phyloP scores from a whole-genome alignment of 495 filamentous ascomycete species.

The Neurospora sp. region DNA sequence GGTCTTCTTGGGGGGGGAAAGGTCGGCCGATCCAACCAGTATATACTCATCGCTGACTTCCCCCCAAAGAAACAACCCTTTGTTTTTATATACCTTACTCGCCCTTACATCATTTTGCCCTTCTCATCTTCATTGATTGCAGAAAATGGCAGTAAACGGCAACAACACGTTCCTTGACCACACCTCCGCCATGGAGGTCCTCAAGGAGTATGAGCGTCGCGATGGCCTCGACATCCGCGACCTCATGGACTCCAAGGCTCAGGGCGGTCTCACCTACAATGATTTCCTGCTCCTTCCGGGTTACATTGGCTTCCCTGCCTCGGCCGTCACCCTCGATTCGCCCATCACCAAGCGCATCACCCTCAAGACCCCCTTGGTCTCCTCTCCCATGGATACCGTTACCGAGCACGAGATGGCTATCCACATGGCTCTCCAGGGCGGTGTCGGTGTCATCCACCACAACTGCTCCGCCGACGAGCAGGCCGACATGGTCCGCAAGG shows the following conservation, averaged over 20 bases:
- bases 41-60: slow-evolving; percentile 20
- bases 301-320: slow-evolving; percentile 74
- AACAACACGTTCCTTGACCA: slow-evolving; percentile 33
- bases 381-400: slow-evolving; percentile 98
- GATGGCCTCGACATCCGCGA: slow-evolving; percentile 82
- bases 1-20: slow-evolving; percentile 24
- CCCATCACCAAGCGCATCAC: slow-evolving; percentile 88
- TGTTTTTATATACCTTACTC: neutral
- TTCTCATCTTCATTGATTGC: slow-evolving; percentile 9
- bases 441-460: slow-evolving; percentile 96
- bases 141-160: slow-evolving; percentile 60
- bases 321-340: slow-evolving; percentile 78
- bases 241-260: slow-evolving; percentile 74
- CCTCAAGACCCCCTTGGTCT: slow-evolving; percentile 88
- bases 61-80: slow-evolving; percentile 12
- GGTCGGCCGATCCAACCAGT: slow-evolving; percentile 18
- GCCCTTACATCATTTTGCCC: neutral
- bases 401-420: slow-evolving; percentile 99
- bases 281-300: slow-evolving; percentile 52
- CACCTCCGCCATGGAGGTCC: slow-evolving; percentile 63
- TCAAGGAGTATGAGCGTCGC: slow-evolving; percentile 60
- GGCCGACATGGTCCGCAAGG: slow-evolving; percentile 98
- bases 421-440: slow-evolving; percentile 94
- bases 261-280: slow-evolving; percentile 80
- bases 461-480: slow-evolving; percentile 93